Evolutionary conservation across 1,139 yeast species (phyloP), one percentile per base, ranked within the genome.

Genomic region (Diutina siamensis): DNA sequence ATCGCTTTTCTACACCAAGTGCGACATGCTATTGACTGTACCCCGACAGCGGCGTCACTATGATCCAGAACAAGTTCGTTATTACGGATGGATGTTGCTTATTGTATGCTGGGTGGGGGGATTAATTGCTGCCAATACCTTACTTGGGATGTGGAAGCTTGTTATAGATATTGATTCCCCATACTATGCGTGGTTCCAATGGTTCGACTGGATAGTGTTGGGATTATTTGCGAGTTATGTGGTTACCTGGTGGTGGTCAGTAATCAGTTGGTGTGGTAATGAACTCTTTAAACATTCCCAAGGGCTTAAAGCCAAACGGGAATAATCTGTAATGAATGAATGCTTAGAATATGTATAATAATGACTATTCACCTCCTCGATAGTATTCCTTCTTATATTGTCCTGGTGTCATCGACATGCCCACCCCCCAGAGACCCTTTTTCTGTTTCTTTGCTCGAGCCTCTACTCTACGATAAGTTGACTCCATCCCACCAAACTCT

Each of bases 401-500:
- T 2, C 42, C 42, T 8, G 42, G 42, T 22, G 32, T 38, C 2
- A 38, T 15, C 13, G n/a, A 5, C 10, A 9, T n/a, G 21, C 42
- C 42, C 13, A 38, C 12, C 42, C 76, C 71, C 92, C 95, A 92
- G 45, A 92, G 68, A 1, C 98, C 98, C 44, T 60, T 58, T 47
- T 71, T 71, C 46, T 70, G 63, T 46, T 60, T 57, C 56, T 74
- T 77, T 0, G 97, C 94, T 40, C 63, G 59, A 1, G 59, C 57
- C 57, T 92, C 95, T 45, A 80, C 63, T 25, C 55, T 55, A 45
- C 78, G 62, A 57, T 87, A 88, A 59, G 67, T 60, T 0, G 56
- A 58, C 58, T 86, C 92, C 48, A 72, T 72, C 1, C 83, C 87
- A 52, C 92, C 95, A 62, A 87, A 92, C 59, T 89, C 95, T 0